Evolutionary conservation across 306 rosid genomes (phyloP).

Genomic region (Prunus mongolica): DNA sequence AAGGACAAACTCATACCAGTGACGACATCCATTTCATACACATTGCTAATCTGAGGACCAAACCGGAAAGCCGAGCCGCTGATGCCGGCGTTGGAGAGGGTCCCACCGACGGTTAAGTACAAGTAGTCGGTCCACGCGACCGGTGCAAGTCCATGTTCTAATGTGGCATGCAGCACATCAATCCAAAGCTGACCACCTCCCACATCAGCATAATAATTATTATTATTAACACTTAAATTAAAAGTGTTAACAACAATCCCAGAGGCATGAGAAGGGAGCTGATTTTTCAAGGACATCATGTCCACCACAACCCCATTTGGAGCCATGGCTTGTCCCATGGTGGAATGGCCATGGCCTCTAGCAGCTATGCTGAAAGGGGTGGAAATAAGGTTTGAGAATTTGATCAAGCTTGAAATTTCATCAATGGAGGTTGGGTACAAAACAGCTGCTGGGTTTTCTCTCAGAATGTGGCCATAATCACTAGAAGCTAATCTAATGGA

Average conservation of each 20-base stretch:
- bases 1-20: slow-evolving; percentile 39
- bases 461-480: slow-evolving; percentile 61
- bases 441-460: slow-evolving; percentile 47
- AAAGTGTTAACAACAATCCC: slow-evolving; percentile 6
- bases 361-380: slow-evolving; percentile 48
- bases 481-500: slow-evolving; percentile 44
- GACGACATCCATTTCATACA: slow-evolving; percentile 62
- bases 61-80: slow-evolving; percentile 60
- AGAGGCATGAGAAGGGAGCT: not conserved
- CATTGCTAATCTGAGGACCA: slow-evolving; percentile 74
- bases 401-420: slow-evolving; percentile 41
- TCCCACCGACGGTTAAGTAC: slow-evolving; percentile 65
- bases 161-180: slow-evolving; percentile 48
- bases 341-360: slow-evolving; percentile 72
- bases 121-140: slow-evolving; percentile 72
- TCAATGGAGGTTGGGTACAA: slow-evolving; percentile 51
- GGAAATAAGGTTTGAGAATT: slow-evolving; percentile 34
- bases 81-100: slow-evolving; percentile 73
- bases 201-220: slow-evolving; percentile 48
- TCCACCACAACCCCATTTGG: slow-evolving; percentile 59
- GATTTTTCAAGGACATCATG: slow-evolving; percentile 42
- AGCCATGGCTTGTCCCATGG: slow-evolving; percentile 66
- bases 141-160: slow-evolving; percentile 57
- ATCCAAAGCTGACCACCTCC: slow-evolving; percentile 70
- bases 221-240: not conserved